phyloP scores from a whole-genome alignment of 768 basidiomycete genomes.

The Ramaria sp. region DNA sequence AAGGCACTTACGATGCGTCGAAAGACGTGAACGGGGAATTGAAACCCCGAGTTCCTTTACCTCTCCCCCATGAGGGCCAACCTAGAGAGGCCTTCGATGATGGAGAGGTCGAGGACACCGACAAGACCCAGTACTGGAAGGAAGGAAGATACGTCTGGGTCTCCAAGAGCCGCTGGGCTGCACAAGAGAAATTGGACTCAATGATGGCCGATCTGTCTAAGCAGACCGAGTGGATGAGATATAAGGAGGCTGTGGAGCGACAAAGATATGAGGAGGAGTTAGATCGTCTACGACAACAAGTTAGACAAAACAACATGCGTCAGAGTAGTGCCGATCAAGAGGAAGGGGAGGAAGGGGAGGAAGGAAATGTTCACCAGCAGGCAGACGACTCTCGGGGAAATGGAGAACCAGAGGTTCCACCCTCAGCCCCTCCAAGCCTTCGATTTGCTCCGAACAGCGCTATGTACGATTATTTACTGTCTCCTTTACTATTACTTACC shows the following conservation, averaged over 20 bases:
- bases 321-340: not conserved
- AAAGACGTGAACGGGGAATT: conserved; percentile 2
- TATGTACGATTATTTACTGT: not conserved
- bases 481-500: not conserved
- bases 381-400: not conserved
- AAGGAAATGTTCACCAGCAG: not conserved
- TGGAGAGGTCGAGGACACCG: conserved; percentile 4
- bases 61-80: conserved; percentile 6
- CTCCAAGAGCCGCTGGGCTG: conserved; percentile 6
- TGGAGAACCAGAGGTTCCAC: not conserved
- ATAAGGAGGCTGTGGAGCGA: conserved; percentile 4
- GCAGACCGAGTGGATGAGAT: conserved; percentile 5
- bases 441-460: not conserved
- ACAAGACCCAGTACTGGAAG: conserved; percentile 8
- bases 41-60: conserved; percentile 1
- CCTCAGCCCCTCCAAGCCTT: not conserved
- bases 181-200: conserved; percentile 8
- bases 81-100: not conserved
- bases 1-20: conserved; percentile 8
- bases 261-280: not conserved
- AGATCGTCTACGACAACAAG: not conserved
- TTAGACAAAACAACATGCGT: not conserved
- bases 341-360: not conserved
- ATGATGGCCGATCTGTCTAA: not conserved
- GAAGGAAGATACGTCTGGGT: conserved; percentile 7